phyloP scores from a whole-genome alignment of 768 basidiomycete genomes.

The Pisolithus marmoratus region DNA sequence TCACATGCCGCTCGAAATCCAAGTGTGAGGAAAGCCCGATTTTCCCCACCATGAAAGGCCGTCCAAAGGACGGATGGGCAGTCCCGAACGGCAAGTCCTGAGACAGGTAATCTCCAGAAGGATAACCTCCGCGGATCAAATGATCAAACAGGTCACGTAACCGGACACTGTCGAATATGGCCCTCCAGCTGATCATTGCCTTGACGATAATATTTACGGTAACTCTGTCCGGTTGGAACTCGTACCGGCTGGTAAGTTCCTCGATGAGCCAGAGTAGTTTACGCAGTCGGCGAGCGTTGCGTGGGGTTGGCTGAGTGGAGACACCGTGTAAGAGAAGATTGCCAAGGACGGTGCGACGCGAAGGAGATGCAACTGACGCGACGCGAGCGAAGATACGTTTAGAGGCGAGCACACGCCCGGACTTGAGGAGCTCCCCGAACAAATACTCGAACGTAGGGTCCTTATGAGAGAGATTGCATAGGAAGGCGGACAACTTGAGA shows the following conservation, averaged over 20 bases:
- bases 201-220: slow-evolving; percentile 69
- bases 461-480: slow-evolving; percentile 4
- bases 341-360: slow-evolving; percentile 40
- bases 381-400: slow-evolving; percentile 34
- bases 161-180: slow-evolving; percentile 35
- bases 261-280: slow-evolving; percentile 35
- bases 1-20: slow-evolving; percentile 53
- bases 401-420: slow-evolving; percentile 41
- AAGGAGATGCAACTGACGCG: slow-evolving; percentile 22
- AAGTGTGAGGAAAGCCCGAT: slow-evolving; percentile 32
- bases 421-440: slow-evolving; percentile 20
- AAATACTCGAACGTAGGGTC: slow-evolving; percentile 10
- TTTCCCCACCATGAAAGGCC: slow-evolving; percentile 28
- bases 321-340: slow-evolving; percentile 53
- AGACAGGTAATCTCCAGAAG: slow-evolving; percentile 27
- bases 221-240: slow-evolving; percentile 58
- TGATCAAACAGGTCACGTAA: slow-evolving; percentile 61
- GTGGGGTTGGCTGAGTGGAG: slow-evolving; percentile 25
- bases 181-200: slow-evolving; percentile 48
- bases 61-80: slow-evolving; percentile 9
- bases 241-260: slow-evolving; percentile 37
- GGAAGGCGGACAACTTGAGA: slow-evolving; percentile 13
- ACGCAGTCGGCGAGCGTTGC: slow-evolving; percentile 43
- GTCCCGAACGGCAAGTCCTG: slow-evolving; percentile 44
- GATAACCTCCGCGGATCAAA: slow-evolving; percentile 56